Base-by-base conservation (phyloP, 2,329 filamentous ascomycete genomes). In the Xylariaceae sp. region DNA sequence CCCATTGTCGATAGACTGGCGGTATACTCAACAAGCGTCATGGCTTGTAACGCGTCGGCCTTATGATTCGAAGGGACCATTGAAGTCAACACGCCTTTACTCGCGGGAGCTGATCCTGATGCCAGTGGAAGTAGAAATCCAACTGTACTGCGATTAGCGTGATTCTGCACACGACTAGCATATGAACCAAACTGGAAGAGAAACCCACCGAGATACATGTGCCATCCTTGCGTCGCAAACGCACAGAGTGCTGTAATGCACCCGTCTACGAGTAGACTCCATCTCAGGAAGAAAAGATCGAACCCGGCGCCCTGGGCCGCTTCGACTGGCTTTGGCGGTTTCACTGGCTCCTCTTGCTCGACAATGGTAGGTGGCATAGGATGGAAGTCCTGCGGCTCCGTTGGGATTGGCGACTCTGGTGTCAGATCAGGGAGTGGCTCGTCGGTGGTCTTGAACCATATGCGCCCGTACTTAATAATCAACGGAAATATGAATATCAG, bases 401-500 rank as follows among this genome's bases (percentile, higher is more conserved):
- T 61, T 2, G 56, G 58, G 2, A 60, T 49, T 11, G 47, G 51
- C 11, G 54, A 50, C 4, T 54, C 51, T 4, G 55, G 39, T 4
- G 55, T 40, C 1, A 48, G 27, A 2, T 51, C 49, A 2, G 47
- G n/a, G n/a, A 7, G 14, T 5, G 51, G 22, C 14, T 31, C 32
- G 30, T 49, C 47, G 6, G 32, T 7, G 12, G 19, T 51, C 17
- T 53, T 53, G 22, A 54, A 61, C 40, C 46, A 55, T 10, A 32
- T 50, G 5, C 59, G 54, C 11, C 60, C 59, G 11, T 12, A 33
- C 32, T 52, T 48, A 43, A 62, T 62, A 15, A 62, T 60, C n/a
- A 47, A 47, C 15, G 58, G 60, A n/a, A 62, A 62, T 18, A 59
- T 48, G 38, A 61, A 59, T 56, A 61, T 62, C 31, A 61, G 53